A percentile compares a stretch with the other conserved stretches of the same genome.
These are phyloP conservation scores for Lyophyllum semitale DNA, from an alignment of 768 basidiomycete genomes.

Conservation along the genomic window DNA sequence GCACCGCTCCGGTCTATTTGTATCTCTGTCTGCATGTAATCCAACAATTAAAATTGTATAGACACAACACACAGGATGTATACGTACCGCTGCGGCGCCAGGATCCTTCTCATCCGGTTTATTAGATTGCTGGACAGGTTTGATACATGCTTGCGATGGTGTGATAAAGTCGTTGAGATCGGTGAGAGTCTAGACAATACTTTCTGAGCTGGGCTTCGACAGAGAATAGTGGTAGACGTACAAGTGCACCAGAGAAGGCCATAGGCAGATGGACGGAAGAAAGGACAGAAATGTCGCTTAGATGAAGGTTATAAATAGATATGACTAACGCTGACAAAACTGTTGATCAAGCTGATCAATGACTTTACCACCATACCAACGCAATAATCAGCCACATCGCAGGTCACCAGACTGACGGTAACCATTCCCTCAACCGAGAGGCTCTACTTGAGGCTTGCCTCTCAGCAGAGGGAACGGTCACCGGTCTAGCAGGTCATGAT, in stretches of 20 bases:
- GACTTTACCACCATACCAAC: neutral
- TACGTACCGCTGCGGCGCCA: slow-evolving; percentile 39
- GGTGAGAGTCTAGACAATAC: slow-evolving; percentile 67
- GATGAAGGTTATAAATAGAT: slow-evolving; percentile 7
- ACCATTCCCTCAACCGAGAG: too few relatives aligned
- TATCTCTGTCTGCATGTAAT: slow-evolving; percentile 77
- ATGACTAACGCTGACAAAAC: slow-evolving; percentile 3
- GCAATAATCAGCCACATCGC: neutral
- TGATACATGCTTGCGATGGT: slow-evolving; percentile 96
- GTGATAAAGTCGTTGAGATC: slow-evolving; percentile 98
- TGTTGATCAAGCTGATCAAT: neutral
- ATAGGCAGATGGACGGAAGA: slow-evolving; percentile 37
- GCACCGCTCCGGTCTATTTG: slow-evolving; percentile 80
- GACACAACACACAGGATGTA: neutral
- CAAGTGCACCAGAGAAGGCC: slow-evolving; percentile 88
- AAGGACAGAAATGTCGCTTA: neutral
- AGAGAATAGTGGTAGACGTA: slow-evolving; percentile 35
- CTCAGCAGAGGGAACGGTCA: too few relatives aligned
- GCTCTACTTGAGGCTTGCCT: too few relatives aligned
- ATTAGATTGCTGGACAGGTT: slow-evolving; percentile 71
- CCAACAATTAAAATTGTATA: neutral
- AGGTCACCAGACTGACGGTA: too few relatives aligned
- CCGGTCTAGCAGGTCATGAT: neutral
- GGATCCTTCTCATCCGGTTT: slow-evolving; percentile 29
- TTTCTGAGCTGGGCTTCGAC: slow-evolving; percentile 3